phyloP scores from a whole-genome alignment of 2,329 filamentous ascomycete species.

The Metarhizium sp. region DNA sequence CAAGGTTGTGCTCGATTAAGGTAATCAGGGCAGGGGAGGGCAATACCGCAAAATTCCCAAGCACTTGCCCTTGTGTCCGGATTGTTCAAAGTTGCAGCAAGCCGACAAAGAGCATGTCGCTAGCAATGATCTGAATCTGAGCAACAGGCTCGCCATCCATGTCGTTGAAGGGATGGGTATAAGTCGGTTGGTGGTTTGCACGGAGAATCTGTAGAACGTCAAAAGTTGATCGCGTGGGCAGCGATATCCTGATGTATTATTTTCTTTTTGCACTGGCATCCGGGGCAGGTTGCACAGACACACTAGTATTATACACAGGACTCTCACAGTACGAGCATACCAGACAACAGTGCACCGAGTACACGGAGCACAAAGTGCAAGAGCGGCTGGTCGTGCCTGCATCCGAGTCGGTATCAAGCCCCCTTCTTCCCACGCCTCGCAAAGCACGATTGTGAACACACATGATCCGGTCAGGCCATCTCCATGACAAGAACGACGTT shows the following conservation, averaged over 20 bases:
- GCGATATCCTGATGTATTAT: slow-evolving; percentile 1
- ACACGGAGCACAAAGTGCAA: background rate
- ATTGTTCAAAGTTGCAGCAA: background rate
- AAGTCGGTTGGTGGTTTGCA: background rate
- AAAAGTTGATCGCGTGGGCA: background rate
- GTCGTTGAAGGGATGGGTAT: background rate
- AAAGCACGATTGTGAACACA: background rate
- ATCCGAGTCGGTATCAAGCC: background rate
- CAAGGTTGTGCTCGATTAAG: background rate
- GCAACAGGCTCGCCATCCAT: background rate
- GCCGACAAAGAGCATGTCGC: background rate
- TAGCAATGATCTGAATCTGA: background rate
- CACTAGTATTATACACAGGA: background rate
- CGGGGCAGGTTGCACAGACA: background rate
- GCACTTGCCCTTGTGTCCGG: background rate
- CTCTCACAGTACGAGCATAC: too few relatives aligned
- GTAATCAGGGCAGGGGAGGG: background rate
- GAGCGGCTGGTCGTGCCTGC: background rate
- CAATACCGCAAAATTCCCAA: background rate
- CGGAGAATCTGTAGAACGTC: background rate
- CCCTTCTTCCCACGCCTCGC: background rate
- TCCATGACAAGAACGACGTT: background rate
- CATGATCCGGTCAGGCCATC: background rate
- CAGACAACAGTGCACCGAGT: too few relatives aligned
- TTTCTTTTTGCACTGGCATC: slow-evolving; percentile 9